Base-by-base conservation (phyloP, 106 monocot genomes). In the Alisma plantagoaquatica region DNA sequence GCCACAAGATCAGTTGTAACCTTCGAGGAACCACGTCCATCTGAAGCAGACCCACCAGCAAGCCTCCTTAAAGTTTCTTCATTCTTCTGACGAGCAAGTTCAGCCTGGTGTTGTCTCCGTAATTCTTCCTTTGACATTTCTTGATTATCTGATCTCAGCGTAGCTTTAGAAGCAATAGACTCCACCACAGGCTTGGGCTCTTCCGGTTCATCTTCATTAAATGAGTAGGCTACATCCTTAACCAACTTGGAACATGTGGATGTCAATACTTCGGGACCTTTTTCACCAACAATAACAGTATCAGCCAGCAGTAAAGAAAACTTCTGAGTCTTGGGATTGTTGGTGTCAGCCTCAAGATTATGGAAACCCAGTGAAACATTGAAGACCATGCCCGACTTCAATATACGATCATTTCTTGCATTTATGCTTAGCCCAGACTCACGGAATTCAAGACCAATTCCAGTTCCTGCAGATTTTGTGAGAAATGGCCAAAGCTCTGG, bases 111-210 rank as follows among this genome's bases (percentile, higher is more conserved):
- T 49, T 81, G 88, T 41, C 78, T 77, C 28, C 88, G 63, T 21
- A 81, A 43, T 56, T 96, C 94, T 67, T 88, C 87, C 63, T 87
- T 94, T n/a, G 87, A 80, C 74, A 87, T 77, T 67, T 94, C 87
- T 20, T 87, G 77, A 51, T 80, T 83, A 20, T 81, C 94, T 29
- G 87, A 88, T 53, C 88, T 65, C 31, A 96, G 66, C 12, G 88
- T 84, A 44, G 94, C 75, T 57, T 88, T 88, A 0, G 87, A 70
- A 2, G 61, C 49, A 12, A 73, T 59, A 17, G 61, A 27, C 28
- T 76, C 75, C 7, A n/a, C n/a, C n/a, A n/a, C n/a, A n/a, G n/a
- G n/a, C n/a, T n/a, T n/a, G n/a, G n/a, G n/a, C n/a, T n/a, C n/a
- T n/a, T n/a, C n/a, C n/a, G n/a, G n/a, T n/a, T n/a, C n/a, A n/a